Evolutionary conservation across 495 filamentous ascomycete species (phyloP).

Genomic region (Darksidea phi): DNA sequence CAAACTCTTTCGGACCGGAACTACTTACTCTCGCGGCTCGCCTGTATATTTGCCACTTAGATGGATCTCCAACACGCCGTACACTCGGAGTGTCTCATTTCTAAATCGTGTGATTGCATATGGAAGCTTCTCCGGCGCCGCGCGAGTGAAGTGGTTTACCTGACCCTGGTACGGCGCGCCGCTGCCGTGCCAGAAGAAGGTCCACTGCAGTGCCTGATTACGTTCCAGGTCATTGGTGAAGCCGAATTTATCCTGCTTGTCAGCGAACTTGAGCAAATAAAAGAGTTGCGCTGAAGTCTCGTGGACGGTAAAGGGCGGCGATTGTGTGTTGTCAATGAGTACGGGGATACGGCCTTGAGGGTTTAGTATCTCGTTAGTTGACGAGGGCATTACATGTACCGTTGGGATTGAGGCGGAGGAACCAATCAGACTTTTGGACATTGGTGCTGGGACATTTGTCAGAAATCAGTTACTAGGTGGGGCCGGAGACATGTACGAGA

Average conservation of each 20-base stretch:
- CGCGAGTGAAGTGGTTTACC: constrained; percentile 43
- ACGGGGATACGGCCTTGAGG: constrained; percentile 51
- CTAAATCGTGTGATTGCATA: no score
- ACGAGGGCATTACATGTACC: constrained; percentile 16
- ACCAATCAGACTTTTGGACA: constrained; percentile 62
- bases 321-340: constrained; percentile 51
- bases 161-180: constrained; percentile 50
- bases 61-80: constrained; percentile 55
- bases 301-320: constrained; percentile 54
- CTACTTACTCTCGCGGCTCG: constrained; percentile 52
- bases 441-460: constrained; percentile 43
- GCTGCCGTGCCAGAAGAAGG: constrained; percentile 53
- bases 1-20: no score
- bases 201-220: constrained; percentile 48
- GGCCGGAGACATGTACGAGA: background rate
- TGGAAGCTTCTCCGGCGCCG: no score
- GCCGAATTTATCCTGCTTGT: constrained; percentile 50
- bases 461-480: constrained; percentile 41
- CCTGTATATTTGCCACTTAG: constrained; percentile 49
- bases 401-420: constrained; percentile 53
- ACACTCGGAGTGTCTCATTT: constrained; percentile 55
- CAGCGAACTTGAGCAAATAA: constrained; percentile 53
- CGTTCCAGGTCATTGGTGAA: constrained; percentile 50
- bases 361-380: background rate
- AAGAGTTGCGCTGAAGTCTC: constrained; percentile 55